Base-by-base conservation (phyloP, 495 filamentous ascomycete genomes). In the Neurospora sp. region DNA sequence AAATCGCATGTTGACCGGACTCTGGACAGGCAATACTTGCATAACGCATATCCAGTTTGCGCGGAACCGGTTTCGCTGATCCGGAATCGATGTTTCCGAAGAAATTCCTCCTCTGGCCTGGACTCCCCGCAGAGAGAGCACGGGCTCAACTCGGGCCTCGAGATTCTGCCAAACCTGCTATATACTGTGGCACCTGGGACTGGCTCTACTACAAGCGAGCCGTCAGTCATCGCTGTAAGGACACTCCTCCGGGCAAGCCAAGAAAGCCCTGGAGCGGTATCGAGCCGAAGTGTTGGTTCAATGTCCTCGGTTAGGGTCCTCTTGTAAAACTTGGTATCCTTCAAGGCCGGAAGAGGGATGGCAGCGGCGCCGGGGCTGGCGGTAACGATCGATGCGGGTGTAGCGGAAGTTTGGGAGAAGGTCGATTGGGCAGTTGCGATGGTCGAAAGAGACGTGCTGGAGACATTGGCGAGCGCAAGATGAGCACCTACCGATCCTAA, bases 291-390 rank as follows among this genome's bases (percentile, higher is more conserved):
- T 0, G 96, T 97, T 3, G 96, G 96, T 81, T 99, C 96, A 71
- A 99, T 92, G 81, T 98, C 96, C 80, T 99, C 96, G 70, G 88
- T 84, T 14, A 97, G 81, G 7, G 87, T 88, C 27, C 96, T 89
- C 81, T 99, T 99, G 82, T 94, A 99, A 80, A 97, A 98, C 74
- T 91, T 92, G 4, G 91, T 93, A 71, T 98, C 96, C 77, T 97
- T 97, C 61, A 99, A 82, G 3, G 79, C 76, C 14, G 82, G 83
- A 20, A 85, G 75, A 11, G 76, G 70, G 2, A 76, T 73, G 7
- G 77, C 75, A 12, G 78, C 69, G 16, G 74, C 69, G 5, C 76
- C 75, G 5, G 86, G 87, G 27, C 76, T 77, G 10, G 76, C 77
- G 75, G 86, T 86, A 70, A 81, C 74, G 37, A 79, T 75, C 6